A percentile compares a stretch with the other conserved stretches of the same genome.
Conservation (phyloP, 495 filamentous ascomycete genomes). For the Darksidea phi region DNA sequence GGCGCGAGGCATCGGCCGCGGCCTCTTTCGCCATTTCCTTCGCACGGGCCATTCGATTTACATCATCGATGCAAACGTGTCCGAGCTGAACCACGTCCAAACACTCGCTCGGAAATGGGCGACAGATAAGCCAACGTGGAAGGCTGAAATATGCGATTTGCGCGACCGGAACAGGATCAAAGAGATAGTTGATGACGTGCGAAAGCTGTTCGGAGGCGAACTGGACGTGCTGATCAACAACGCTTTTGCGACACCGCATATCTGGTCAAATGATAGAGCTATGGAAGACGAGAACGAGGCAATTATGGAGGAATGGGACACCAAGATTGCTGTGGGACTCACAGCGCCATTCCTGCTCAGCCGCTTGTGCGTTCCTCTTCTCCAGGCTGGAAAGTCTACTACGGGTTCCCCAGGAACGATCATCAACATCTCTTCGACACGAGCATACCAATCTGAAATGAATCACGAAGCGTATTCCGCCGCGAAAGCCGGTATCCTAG, state of each 20-base stretch:
- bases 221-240: slow-evolving; percentile 24
- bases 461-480: slow-evolving; percentile 38
- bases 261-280: slow-evolving; percentile 1
- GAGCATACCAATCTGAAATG: slow-evolving; percentile 38
- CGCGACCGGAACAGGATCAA: slow-evolving; percentile 2
- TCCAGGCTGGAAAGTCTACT: slow-evolving; percentile 1
- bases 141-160: slow-evolving; percentile 2
- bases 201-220: background rate
- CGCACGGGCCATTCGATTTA: slow-evolving; percentile 33
- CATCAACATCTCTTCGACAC: slow-evolving; percentile 40
- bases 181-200: background rate
- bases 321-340: slow-evolving; percentile 11
- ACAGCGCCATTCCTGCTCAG: slow-evolving; percentile 19
- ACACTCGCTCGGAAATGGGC: background rate
- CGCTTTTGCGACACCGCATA: slow-evolving; percentile 8
- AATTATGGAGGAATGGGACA: slow-evolving; percentile 23
- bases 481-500: slow-evolving; percentile 36
- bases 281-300: slow-evolving; percentile 14
- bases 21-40: slow-evolving; percentile 35
- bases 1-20: slow-evolving; percentile 38
- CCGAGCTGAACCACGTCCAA: slow-evolving; percentile 24
- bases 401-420: slow-evolving; percentile 32
- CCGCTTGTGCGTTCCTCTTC: slow-evolving; percentile 14
- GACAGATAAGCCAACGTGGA: background rate
- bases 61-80: slow-evolving; percentile 30